These are phyloP conservation scores for Cynanchum wilfordii DNA, from an alignment of 257 asterid genomes.

Conservation along the genomic window DNA sequence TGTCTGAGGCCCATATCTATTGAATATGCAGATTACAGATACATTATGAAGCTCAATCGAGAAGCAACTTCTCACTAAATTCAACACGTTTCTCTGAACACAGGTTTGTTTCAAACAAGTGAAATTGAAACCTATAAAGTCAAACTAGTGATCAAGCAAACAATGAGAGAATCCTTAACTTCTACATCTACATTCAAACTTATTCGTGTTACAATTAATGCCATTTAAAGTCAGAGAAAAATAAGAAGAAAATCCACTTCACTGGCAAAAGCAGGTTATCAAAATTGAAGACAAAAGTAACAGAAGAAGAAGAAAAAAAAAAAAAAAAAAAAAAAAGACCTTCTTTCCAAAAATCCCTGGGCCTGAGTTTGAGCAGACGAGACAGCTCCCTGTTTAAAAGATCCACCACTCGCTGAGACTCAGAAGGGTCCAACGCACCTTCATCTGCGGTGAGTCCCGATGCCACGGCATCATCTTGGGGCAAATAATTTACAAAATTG, in stretches of 20 bases:
- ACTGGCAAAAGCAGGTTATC: neutral
- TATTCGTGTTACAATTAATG: neutral
- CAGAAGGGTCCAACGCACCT: slow-evolving; percentile 87
- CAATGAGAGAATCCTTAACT: neutral
- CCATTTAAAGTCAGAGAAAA: neutral
- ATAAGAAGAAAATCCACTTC: neutral
- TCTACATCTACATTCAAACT: neutral
- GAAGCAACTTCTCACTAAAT: neutral
- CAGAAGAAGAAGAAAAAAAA: neutral
- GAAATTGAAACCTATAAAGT: neutral
- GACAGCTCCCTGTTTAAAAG: slow-evolving; percentile 71
- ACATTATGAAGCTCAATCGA: neutral
- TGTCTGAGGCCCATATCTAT: neutral
- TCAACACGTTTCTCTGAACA: neutral
- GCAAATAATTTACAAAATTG: slow-evolving; percentile 70
- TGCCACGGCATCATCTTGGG: slow-evolving; percentile 98
- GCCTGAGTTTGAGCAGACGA: slow-evolving; percentile 64
- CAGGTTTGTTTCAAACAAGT: neutral
- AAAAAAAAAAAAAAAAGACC: too few species aligned
- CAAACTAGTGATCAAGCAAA: neutral
- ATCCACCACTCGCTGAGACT: slow-evolving; percentile 90
- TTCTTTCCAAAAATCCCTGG: slow-evolving; percentile 87
- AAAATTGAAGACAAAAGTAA: neutral
- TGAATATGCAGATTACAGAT: too few species aligned
- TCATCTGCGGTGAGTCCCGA: slow-evolving; percentile 71